Evolutionary conservation across 176 grass and related monocot genomes (phyloP), one percentile per base, ranked within the genome.

Genomic region (Saccharum spontaneum): DNA sequence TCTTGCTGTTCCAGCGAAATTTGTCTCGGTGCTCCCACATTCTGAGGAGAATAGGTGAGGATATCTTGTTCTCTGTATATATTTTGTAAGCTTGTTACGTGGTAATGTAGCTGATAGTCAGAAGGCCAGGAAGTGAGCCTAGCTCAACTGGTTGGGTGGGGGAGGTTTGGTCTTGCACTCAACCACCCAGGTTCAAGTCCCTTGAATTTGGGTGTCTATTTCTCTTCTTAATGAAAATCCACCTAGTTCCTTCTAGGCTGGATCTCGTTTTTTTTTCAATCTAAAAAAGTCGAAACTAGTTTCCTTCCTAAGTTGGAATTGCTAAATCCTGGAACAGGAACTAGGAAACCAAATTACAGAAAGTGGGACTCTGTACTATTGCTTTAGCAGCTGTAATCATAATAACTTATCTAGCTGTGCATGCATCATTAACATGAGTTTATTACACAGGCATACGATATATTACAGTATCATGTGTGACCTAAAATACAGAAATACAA

Each of bases 31-130:
- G 70, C 79, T 96, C 37, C 91, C 93, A 39, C 89, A 96, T 71
- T 99, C 97, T 1, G 93, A 99, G 68, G 97, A 94, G 84, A 99
- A 99, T 86, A 99, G 93, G 93, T 96, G 75, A 31, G 54, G 3
- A 10, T 62, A 26, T 62, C n/a, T 17, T 52, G 48, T 18, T 4
- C 14, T 15, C 46, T 16, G 46, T 45, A 41, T 40, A 40, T 40
- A 45, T 45, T 45, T 45, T 45, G 44, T 45, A 13, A 39, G 41
- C 10, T 11, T 18, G 9, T 38, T 87, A 98, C 89, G 93, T 95
- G 75, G 34, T 36, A 36, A 36, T 36, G 34, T 36, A 28, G 49
- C 4, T 43, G 16, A 33, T 48, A 23, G 57, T 33, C 4, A 0
- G 57, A 61, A 61, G 3, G 57, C 1, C 57, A 24, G n/a, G 57